Base-by-base conservation (phyloP, 2,329 filamentous ascomycete species). In the Byssothecium circinans region DNA sequence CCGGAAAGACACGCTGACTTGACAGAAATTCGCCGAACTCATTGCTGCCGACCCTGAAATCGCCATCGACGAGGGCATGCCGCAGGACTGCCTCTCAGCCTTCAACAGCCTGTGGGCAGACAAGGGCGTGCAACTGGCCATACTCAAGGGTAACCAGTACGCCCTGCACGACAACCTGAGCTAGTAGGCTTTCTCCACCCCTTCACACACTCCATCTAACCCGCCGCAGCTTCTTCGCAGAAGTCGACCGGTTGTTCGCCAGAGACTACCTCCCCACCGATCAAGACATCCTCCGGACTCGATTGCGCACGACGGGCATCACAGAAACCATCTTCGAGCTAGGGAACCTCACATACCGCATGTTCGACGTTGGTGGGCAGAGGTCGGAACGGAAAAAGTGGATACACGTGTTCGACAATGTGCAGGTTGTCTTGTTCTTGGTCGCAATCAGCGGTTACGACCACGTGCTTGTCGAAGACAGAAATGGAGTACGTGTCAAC, bases 371-470 rank as follows among this genome's bases (percentile, higher is more conserved):
- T 38, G 91, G 91, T 69, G 91, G 91, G 48, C 91, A 96, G 70
- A 81, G 91, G 61, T 95, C 91, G 22, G 91, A 96, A 74, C 87
- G 91, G 53, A 95, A 95, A 81, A 96, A 96, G 78, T 96, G 91
- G 91, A 95, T 96, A 54, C 91, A 96, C 71, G 94, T 91, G 68
- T 96, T 96, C 68, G 91, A 96, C 70, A 94, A 94, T 56, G 91
- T 96, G 53, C 91, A 94, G 65, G 91, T 89, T 59, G 79, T 97
- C 44, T 78, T 97, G 33, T 97, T 97, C 75, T 81, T 97, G 58
- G 92, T 96, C 43, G 91, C 92, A 39, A 91, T 97, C 61, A 96
- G 91, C 56, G 92, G 92, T 50, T 97, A 96, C 71, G 92, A 97
- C 68, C 94, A 97, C 72, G 95, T 91, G 64, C 77, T 97, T 40